These are phyloP conservation scores for Alternaria triticimaculans DNA, from an alignment of 2,329 filamentous ascomycete genomes.

Conservation along the genomic window DNA sequence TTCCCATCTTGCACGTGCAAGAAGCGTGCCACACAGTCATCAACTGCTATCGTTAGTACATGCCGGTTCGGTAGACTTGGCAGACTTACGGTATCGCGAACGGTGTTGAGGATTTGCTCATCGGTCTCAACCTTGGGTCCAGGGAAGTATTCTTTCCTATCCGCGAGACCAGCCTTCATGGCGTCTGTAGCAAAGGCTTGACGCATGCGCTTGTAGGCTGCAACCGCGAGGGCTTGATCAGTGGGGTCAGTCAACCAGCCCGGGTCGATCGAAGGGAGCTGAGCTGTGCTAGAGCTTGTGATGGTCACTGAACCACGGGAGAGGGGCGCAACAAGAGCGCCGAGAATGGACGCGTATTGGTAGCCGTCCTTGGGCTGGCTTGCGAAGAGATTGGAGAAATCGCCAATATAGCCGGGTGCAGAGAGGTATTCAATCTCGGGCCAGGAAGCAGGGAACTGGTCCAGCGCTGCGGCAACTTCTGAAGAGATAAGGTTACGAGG, in stretches of 20 bases:
- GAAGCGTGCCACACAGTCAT: constrained; percentile 34
- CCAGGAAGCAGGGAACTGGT: constrained; percentile 27
- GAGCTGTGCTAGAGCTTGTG: constrained; percentile 27
- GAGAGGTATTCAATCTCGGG: constrained; percentile 37
- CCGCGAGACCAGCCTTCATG: constrained; percentile 17
- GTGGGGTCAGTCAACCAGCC: constrained; percentile 43
- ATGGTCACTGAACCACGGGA: constrained; percentile 48
- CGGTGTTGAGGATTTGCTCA: constrained; percentile 31
- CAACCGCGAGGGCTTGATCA: constrained; percentile 43
- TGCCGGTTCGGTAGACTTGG: background rate
- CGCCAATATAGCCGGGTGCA: constrained; percentile 21
- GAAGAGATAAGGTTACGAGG: constrained; percentile 18
- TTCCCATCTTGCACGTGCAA: constrained; percentile 41
- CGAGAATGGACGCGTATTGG: constrained; percentile 43
- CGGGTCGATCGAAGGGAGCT: constrained; percentile 43
- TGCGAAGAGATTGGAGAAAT: constrained; percentile 22
- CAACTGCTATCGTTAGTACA: background rate
- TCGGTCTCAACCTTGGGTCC: constrained; percentile 29
- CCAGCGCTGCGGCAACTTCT: constrained; percentile 9
- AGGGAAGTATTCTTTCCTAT: constrained; percentile 32
- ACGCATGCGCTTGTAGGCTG: constrained; percentile 40
- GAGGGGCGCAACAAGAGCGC: constrained; percentile 40
- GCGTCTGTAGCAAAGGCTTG: constrained; percentile 29
- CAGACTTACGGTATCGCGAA: constrained; percentile 17
- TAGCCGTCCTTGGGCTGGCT: constrained; percentile 32